phyloP scores from a whole-genome alignment of 2,329 filamentous ascomycete genomes.

The Chaetoscypha palmicola region DNA sequence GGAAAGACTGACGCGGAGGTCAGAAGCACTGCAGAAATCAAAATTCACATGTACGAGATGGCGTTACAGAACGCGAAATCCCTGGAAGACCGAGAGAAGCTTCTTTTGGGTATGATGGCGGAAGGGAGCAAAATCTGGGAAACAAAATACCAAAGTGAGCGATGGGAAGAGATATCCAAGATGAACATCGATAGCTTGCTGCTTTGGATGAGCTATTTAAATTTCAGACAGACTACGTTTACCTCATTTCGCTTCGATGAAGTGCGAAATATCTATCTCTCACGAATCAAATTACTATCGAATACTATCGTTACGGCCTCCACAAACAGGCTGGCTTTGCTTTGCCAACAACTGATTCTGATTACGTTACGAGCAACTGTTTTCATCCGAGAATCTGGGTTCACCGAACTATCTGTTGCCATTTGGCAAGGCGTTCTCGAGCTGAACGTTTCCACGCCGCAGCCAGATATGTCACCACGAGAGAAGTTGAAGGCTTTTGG shows the following conservation, averaged over 20 bases:
- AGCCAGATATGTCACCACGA: conserved; percentile 14
- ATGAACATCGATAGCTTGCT: conserved; percentile 49
- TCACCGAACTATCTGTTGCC: conserved; percentile 66
- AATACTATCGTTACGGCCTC: conserved; percentile 10
- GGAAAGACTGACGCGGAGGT: conserved; percentile 53
- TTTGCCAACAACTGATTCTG: conserved; percentile 49
- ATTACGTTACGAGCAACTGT: conserved; percentile 67
- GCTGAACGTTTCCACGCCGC: conserved; percentile 55
- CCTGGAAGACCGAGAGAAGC: conserved; percentile 43
- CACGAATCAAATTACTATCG: conserved; percentile 47
- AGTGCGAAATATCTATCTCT: conserved; percentile 51
- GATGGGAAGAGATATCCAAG: conserved; percentile 58
- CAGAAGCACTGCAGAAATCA: conserved; percentile 68
- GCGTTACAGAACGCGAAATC: conserved; percentile 55
- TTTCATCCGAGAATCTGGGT: conserved; percentile 71
- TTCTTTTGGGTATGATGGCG: conserved; percentile 63
- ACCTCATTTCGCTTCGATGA: conserved; percentile 60
- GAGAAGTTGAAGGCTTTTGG: conserved; percentile 43
- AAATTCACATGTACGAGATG: conserved; percentile 71
- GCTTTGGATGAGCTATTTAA: conserved; percentile 68
- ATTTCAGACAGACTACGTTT: conserved; percentile 65
- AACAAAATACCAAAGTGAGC: conserved; percentile 47
- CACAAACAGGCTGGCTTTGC: conserved; percentile 7
- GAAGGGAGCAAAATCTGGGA: conserved; percentile 74
- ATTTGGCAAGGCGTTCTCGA: conserved; percentile 82